Conservation (phyloP, 2,329 filamentous ascomycete genomes). For the Diaporthe velutina region DNA sequence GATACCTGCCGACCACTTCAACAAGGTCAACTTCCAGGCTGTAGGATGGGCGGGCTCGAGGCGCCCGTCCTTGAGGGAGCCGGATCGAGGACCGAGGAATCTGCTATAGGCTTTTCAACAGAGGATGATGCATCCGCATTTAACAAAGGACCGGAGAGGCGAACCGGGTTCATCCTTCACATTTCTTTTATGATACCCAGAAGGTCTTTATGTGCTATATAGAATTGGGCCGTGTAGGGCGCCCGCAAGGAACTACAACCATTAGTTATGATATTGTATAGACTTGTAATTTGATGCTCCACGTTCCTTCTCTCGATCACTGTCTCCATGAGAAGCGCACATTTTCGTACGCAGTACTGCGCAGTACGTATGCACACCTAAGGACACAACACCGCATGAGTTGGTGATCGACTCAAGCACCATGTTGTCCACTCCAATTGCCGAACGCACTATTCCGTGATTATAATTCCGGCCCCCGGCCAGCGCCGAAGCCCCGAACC, state of each 20-base stretch:
- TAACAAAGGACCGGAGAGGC: too few species aligned
- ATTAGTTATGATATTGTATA: neutral
- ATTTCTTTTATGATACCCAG: conserved; percentile 29
- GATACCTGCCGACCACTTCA: neutral
- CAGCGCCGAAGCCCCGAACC: neutral
- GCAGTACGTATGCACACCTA: neutral
- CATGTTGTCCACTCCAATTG: neutral
- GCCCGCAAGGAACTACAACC: neutral
- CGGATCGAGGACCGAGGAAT: neutral
- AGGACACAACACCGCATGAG: neutral
- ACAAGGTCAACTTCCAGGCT: conserved; percentile 8
- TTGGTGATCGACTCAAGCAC: neutral
- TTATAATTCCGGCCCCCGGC: neutral
- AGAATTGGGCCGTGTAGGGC: neutral
- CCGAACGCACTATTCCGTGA: neutral
- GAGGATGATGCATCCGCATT: neutral
- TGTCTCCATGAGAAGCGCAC: neutral
- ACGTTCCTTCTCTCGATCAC: too few species aligned
- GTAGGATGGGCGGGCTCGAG: neutral
- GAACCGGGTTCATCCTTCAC: neutral
- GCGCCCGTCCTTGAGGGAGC: neutral
- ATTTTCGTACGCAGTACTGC: neutral
- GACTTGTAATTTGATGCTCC: neutral
- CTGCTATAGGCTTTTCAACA: neutral
- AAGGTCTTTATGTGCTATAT: conserved; percentile 12